Evolutionary conservation across 352 stramenopile genomes (phyloP), one percentile per base, ranked within the genome.

Genomic region (Phytopythium montanum): DNA sequence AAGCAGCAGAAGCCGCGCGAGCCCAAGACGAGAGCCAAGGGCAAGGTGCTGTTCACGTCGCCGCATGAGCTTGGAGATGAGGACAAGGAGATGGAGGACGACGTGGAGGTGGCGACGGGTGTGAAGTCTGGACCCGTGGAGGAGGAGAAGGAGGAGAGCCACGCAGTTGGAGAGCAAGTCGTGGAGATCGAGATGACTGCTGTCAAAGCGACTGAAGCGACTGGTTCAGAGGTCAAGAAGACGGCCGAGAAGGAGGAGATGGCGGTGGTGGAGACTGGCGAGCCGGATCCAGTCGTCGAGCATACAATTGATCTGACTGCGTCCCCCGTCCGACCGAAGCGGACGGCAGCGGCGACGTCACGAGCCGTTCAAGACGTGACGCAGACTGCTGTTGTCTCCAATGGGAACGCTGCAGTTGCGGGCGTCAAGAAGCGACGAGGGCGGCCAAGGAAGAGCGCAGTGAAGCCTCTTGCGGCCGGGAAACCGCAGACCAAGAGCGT

Each of bases 1-100:
- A 62, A 48, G 23, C 31, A 25, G 25, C 63, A 33, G 36, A 55
- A 57, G 56, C 3, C 13, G 31, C 13, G 34, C 19, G 36, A 16
- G 46, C 44, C 53, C 51, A 73, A 63, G 55, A 46, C 33, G 21
- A 65, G 56, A 41, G 26, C 59, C 7, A 76, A 69, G 50, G 26
- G 50, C 21, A 75, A 60, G 51, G 36, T 39, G 68, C 29, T 72
- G 18, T 73, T 75, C 34, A 65, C 61, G 26, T 77, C 68, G 13
- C 68, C 70, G 2, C 71, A 83, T 62, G 70, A 64, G 13, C 41
- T 69, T 21, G 62, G 25, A 3, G 54, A 60, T 7, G 57, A 68
- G 18, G 68, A 75, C 12, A 65, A 52, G 13, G 54, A 61, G 28
- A 29, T 69, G 12, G 42, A 61, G 1, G 45, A 54, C 12, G 29